Evolutionary conservation across 2,329 filamentous ascomycete genomes (phyloP).

Genomic region (Beauveria scarabaeidicola): DNA sequence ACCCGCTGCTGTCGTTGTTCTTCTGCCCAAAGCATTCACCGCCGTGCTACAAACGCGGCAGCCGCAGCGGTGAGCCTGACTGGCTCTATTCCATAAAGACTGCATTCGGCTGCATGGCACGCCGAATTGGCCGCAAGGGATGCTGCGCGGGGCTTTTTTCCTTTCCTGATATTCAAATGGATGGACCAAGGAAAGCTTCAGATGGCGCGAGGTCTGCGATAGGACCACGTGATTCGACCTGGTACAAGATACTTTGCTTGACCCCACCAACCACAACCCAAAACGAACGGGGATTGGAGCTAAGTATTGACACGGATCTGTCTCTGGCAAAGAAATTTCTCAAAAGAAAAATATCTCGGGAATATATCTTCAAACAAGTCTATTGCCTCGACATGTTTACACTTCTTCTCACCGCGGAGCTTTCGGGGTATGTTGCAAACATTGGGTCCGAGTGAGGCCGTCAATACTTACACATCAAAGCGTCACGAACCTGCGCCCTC

Average conservation of each 20-base stretch:
- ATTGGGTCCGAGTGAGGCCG: not conserved
- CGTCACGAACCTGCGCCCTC: slow-evolving; percentile 80
- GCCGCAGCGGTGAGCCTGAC: slow-evolving; percentile 54
- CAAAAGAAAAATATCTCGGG: not conserved
- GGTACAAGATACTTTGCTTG: not conserved
- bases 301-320: not conserved
- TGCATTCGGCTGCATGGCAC: slow-evolving; percentile 49
- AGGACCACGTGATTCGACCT: not conserved
- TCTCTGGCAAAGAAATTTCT: not conserved
- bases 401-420: slow-evolving; percentile 58
- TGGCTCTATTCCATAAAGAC: slow-evolving; percentile 58
- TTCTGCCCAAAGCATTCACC: slow-evolving; percentile 39
- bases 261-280: not conserved
- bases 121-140: not conserved
- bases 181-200: slow-evolving; percentile 5
- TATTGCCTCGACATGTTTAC: slow-evolving; percentile 47
- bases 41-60: slow-evolving; percentile 52
- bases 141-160: not conserved
- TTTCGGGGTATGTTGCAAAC: slow-evolving; percentile 49
- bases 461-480: slow-evolving; percentile 36
- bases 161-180: not conserved
- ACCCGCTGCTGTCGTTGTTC: slow-evolving; percentile 39
- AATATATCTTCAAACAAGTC: not conserved
- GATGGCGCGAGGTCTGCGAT: slow-evolving; percentile 1
- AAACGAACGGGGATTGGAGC: not conserved